These are phyloP conservation scores for Penicillium sp. DNA, from an alignment of 2,329 filamentous ascomycete species.

Conservation along the genomic window DNA sequence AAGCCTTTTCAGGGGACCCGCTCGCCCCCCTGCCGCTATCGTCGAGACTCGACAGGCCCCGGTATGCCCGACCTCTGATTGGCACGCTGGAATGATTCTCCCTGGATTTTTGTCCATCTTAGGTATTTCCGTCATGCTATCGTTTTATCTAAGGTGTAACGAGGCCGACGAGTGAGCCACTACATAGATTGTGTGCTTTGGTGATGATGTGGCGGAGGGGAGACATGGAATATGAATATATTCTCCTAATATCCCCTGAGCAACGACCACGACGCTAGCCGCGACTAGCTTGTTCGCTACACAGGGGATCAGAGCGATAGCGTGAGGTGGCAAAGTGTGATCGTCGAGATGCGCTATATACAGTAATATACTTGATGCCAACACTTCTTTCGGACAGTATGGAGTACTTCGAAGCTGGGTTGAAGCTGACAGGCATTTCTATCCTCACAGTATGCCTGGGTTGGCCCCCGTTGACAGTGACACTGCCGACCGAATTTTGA, in stretches of 20 bases:
- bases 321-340: constrained; percentile 12
- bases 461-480: neutral
- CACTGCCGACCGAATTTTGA: neutral
- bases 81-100: constrained; percentile 27
- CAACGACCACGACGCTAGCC: constrained; percentile 5
- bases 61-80: constrained; percentile 28
- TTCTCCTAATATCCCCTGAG: constrained; percentile 4
- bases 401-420: neutral
- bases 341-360: constrained; percentile 5
- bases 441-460: neutral
- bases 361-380: neutral
- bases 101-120: constrained; percentile 21
- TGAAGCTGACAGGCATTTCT: neutral
- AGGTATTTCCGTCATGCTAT: constrained; percentile 10
- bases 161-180: neutral
- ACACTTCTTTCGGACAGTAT: neutral
- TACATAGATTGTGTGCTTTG: neutral
- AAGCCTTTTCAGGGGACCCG: constrained; percentile 30
- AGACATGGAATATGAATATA: neutral
- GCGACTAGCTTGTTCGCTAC: neutral
- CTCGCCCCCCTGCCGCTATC: constrained; percentile 30
- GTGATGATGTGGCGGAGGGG: neutral
- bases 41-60: constrained; percentile 14
- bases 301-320: neutral
- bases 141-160: neutral